Percentiles rank a stretch among this genome's conserved stretches.
Evolutionary conservation across 2,329 filamentous ascomycete species (phyloP).

Genomic region (Cladophialophora immunda): DNA sequence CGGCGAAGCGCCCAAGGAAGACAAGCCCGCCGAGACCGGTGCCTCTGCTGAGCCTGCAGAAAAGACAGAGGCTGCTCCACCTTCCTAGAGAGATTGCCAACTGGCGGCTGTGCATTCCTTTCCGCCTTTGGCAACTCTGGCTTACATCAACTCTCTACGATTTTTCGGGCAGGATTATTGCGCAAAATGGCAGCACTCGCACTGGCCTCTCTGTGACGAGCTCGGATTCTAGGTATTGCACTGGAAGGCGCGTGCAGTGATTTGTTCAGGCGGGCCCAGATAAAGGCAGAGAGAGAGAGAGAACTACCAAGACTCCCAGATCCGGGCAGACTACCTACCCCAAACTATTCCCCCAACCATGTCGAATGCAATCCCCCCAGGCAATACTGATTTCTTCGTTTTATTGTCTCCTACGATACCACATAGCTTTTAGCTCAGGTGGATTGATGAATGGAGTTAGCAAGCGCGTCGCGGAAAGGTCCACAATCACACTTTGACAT

Average conservation of each 20-base stretch:
- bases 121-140: slow-evolving; percentile 28
- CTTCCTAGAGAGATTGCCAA: slow-evolving; percentile 34
- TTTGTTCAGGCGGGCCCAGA: slow-evolving; percentile 30
- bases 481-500: slow-evolving; percentile 36
- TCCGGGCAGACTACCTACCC: slow-evolving; percentile 22
- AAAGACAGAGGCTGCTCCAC: slow-evolving; percentile 38
- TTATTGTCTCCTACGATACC: slow-evolving; percentile 39
- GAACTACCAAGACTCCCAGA: slow-evolving; percentile 19
- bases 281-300: slow-evolving; percentile 31
- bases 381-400: slow-evolving; percentile 34
- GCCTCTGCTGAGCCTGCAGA: slow-evolving; percentile 47
- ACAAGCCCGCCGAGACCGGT: slow-evolving; percentile 62
- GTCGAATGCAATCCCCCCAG: slow-evolving; percentile 34
- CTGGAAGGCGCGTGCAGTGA: slow-evolving; percentile 33
- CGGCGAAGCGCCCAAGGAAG: slow-evolving; percentile 69
- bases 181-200: slow-evolving; percentile 32
- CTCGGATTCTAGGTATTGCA: slow-evolving; percentile 32
- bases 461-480: slow-evolving; percentile 36
- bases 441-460: slow-evolving; percentile 39
- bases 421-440: slow-evolving; percentile 39
- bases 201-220: slow-evolving; percentile 27
- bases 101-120: slow-evolving; percentile 30
- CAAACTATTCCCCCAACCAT: slow-evolving; percentile 24
- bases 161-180: slow-evolving; percentile 29
- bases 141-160: slow-evolving; percentile 27